Conservation (phyloP, 148 eudicot species). For the Chenopodium berlandieri region DNA sequence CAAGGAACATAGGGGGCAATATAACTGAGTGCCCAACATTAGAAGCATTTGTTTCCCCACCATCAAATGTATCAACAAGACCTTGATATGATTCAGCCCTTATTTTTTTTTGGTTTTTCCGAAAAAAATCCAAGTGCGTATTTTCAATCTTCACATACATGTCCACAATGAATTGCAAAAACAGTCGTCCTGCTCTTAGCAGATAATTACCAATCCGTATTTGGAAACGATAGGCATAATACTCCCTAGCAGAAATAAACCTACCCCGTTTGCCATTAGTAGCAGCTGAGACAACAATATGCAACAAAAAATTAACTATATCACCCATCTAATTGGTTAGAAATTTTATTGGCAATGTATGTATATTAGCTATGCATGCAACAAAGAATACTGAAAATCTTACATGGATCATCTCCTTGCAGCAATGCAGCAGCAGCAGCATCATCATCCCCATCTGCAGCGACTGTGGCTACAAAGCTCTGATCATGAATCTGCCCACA, state of each 20-base stretch:
- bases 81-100: neutral
- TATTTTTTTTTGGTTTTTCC: neutral
- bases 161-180: neutral
- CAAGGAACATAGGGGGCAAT: slow-evolving; percentile 1
- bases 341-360: neutral
- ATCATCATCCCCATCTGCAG: neutral
- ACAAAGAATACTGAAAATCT: no score
- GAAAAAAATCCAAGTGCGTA: neutral
- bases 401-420: no score
- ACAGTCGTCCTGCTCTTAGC: neutral
- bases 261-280: neutral
- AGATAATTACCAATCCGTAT: neutral
- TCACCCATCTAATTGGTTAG: neutral
- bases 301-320: no score
- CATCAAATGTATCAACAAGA: neutral
- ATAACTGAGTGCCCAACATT: neutral
- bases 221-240: neutral
- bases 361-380: neutral
- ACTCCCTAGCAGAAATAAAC: neutral
- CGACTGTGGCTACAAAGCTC: no score
- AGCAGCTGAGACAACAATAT: no score
- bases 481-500: neutral
- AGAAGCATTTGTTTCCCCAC: neutral
- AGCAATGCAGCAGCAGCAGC: no score
- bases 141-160: slow-evolving; percentile 12